Base-by-base conservation (phyloP, 2,329 filamentous ascomycete species). In the Drechslera avenae region DNA sequence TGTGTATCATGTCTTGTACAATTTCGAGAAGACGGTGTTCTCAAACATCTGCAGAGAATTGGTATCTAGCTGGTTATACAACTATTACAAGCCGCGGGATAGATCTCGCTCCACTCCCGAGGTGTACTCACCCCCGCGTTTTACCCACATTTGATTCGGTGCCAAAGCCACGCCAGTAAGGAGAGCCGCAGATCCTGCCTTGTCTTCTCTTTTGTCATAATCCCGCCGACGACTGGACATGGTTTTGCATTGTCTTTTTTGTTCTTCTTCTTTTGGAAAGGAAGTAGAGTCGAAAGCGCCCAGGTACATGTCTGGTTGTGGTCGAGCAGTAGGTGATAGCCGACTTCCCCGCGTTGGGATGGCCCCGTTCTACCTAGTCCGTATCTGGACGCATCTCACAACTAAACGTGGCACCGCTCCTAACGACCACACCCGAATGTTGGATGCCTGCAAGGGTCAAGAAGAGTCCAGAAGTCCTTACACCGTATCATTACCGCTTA, bases 1-100 rank as follows among this genome's bases (percentile, higher is more conserved):
- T 43, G 46, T 64, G 52, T 14, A 57, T 46, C 63, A 67, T 67
- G 28, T 50, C 36, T 18, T 23, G 21, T 23, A 23, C 21, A 23
- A 23, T 23, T 23, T 23, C 21, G 9, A 23, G 4, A 28, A 28
- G 26, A 28, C 3, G 10, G 12, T 28, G 8, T 28, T 28, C 33
- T 4, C 42, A 45, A 21, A 7, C 4, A 16, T 21, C 14, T 30
- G 14, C 17, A 18, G 21, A n/a, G 16, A 21, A 9, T 30, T 30
- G 16, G 18, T 37, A 14, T 10, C 10, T 3, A 10, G 26, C 4
- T 28, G 26, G 26, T 28, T 28, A 28, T 28, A 28, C 26, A 13
- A 28, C 26, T 28, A 12, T 28, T 8, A 28, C 7, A 28, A 28
- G 26, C 26, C 26, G 7, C 26, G 26, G 9, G 9, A 28, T 12